phyloP scores from a whole-genome alignment of 1,284 basidiomycete species.

The Ustilago sp. region DNA sequence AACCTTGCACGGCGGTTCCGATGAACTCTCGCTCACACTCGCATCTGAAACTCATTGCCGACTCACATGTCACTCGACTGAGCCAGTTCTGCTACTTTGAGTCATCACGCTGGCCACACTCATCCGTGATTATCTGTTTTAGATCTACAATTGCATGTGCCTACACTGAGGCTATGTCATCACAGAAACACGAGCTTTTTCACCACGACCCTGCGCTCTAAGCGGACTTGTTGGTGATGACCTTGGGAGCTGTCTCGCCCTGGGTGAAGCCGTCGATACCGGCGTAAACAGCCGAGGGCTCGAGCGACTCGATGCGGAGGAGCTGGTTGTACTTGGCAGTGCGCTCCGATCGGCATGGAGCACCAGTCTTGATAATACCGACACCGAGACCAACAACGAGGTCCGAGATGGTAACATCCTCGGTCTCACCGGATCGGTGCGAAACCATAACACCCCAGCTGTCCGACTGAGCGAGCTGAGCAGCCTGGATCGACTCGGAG shows the following conservation, averaged over 20 bases:
- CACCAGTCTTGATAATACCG: constrained; percentile 99
- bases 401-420: constrained; percentile 85
- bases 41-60: background rate
- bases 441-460: constrained; percentile 99
- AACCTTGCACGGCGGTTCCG: background rate
- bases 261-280: constrained; percentile 67
- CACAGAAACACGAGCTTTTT: background rate
- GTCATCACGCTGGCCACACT: background rate
- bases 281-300: constrained; percentile 62
- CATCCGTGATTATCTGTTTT: background rate
- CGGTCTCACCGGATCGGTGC: constrained; percentile 90
- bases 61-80: background rate
- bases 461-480: constrained; percentile 94
- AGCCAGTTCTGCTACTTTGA: background rate
- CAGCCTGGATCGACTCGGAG: constrained; percentile 97
- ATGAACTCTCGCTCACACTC: background rate
- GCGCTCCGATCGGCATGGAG: constrained; percentile 91
- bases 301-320: constrained; percentile 65
- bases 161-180: constrained; percentile 5
- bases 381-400: constrained; percentile 91
- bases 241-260: constrained; percentile 60
- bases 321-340: constrained; percentile 76
- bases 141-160: constrained; percentile 17
- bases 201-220: constrained; percentile 11
- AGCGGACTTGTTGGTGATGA: constrained; percentile 57